phyloP scores from a whole-genome alignment of 2,329 filamentous ascomycete genomes.

The Verticillium zaregamsianum region DNA sequence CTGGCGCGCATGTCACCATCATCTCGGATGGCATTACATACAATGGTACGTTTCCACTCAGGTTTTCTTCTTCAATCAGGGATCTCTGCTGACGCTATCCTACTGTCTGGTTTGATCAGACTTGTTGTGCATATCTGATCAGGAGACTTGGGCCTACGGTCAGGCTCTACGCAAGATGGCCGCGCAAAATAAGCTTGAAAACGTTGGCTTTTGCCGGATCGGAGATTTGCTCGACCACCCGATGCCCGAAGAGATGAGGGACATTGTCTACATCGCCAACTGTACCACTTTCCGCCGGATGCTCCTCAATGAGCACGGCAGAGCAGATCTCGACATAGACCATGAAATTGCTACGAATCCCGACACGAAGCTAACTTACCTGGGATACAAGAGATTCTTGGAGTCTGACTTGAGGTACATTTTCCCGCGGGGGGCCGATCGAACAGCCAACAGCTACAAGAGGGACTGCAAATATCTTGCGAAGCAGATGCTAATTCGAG shows the following conservation, averaged over 20 bases:
- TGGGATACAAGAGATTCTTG: conserved; percentile 22
- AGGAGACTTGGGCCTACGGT: conserved; percentile 34
- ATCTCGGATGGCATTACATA: conserved; percentile 37
- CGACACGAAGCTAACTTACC: conserved; percentile 23
- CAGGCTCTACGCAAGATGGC: conserved; percentile 30
- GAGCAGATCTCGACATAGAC: conserved; percentile 20
- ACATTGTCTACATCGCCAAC: conserved; percentile 23
- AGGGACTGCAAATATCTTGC: conserved; percentile 13
- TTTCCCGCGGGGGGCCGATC: conserved; percentile 6
- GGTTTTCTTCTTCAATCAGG: background rate
- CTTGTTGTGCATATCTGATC: conserved; percentile 34
- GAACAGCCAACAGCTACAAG: conserved; percentile 13
- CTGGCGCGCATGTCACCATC: conserved; percentile 25
- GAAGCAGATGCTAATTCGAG: conserved; percentile 22
- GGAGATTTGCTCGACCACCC: conserved; percentile 26
- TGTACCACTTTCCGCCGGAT: conserved; percentile 22
- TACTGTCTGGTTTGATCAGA: conserved; percentile 22
- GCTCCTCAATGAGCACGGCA: conserved; percentile 19
- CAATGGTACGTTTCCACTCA: conserved; percentile 4
- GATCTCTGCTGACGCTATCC: background rate
- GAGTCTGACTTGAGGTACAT: conserved; percentile 23
- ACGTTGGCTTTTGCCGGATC: conserved; percentile 31
- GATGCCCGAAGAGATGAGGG: conserved; percentile 6
- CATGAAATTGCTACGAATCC: conserved; percentile 21
- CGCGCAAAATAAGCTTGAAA: conserved; percentile 21